Conservation (phyloP, 345 rosid species). For the Hirschfeldia incana region DNA sequence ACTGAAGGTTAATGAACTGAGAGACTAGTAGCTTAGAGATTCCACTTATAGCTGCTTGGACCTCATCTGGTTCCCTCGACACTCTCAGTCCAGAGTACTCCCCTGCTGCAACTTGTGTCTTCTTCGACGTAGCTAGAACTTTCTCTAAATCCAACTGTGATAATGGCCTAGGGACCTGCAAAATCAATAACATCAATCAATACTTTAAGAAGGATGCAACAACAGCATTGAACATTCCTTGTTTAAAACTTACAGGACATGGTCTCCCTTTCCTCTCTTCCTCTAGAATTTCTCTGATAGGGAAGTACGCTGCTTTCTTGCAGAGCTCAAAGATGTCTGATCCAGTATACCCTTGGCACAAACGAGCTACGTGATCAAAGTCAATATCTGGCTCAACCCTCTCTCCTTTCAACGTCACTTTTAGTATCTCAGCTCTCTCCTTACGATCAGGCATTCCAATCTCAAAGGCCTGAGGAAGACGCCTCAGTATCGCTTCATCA, state of each 20-base stretch:
- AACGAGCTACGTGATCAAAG: constrained; percentile 64
- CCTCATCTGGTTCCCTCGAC: constrained; percentile 64
- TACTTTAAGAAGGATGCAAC: background rate
- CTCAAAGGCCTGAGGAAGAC: constrained; percentile 96
- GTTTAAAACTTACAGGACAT: constrained; percentile 50
- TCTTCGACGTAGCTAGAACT: constrained; percentile 63
- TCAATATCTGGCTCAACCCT: constrained; percentile 61
- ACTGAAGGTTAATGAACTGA: constrained; percentile 69
- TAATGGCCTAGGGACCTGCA: constrained; percentile 78
- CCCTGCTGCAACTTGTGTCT: constrained; percentile 73
- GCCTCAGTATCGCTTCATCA: constrained; percentile 92
- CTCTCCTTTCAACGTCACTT: constrained; percentile 84
- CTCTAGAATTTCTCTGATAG: constrained; percentile 77
- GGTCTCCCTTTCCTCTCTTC: constrained; percentile 76
- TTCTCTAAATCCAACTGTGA: constrained; percentile 69
- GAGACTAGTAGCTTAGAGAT: constrained; percentile 78
- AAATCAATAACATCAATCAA: constrained; percentile 21
- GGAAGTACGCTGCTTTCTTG: constrained; percentile 92
- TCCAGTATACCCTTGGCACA: constrained; percentile 83
- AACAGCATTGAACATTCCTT: background rate
- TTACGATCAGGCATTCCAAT: constrained; percentile 79
- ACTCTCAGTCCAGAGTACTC: constrained; percentile 60
- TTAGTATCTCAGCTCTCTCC: constrained; percentile 77
- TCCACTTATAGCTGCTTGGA: constrained; percentile 76
- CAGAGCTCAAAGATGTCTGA: constrained; percentile 96